Percentiles rank a stretch among this genome's conserved stretches.
These are phyloP conservation scores for Urochloa ruziziensis DNA, from an alignment of 176 grass and related monocot species.

Conservation along the genomic window DNA sequence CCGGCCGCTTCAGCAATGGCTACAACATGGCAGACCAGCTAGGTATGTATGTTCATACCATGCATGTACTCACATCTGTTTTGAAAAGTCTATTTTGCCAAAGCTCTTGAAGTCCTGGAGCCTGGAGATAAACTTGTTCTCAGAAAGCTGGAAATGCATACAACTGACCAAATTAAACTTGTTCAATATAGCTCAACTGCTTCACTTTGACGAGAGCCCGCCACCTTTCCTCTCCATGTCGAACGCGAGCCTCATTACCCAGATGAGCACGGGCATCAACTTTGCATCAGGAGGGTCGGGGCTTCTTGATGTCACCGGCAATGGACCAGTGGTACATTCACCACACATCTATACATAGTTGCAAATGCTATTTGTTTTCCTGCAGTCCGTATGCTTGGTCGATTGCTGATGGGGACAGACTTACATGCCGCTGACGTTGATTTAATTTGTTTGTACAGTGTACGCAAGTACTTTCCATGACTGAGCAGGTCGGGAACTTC, in stretches of 20 bases:
- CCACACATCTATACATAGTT: background rate
- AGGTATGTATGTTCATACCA: slow-evolving; percentile 28
- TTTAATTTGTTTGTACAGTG: background rate
- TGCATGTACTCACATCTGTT: background rate
- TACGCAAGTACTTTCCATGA: background rate
- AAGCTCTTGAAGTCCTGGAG: background rate
- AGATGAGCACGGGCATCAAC: slow-evolving; percentile 63
- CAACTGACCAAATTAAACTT: background rate
- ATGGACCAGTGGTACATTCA: background rate
- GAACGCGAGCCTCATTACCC: slow-evolving; percentile 9
- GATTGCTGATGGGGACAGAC: background rate
- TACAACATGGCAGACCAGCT: slow-evolving; percentile 73
- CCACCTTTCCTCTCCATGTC: slow-evolving; percentile 57
- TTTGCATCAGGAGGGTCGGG: slow-evolving; percentile 91
- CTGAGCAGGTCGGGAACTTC: slow-evolving; percentile 43
- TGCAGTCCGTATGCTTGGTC: no score
- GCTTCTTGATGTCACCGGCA: slow-evolving; percentile 38
- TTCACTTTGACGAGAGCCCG: slow-evolving; percentile 72
- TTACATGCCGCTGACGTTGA: background rate
- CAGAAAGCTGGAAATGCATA: background rate
- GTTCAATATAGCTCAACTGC: slow-evolving; percentile 32
- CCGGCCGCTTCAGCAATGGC: slow-evolving; percentile 90
- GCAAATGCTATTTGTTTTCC: background rate
- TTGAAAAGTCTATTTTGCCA: background rate
- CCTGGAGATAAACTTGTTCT: background rate